These are phyloP conservation scores for Yueomyces sp. DNA, from an alignment of 805 yeast species.

Conservation along the genomic window DNA sequence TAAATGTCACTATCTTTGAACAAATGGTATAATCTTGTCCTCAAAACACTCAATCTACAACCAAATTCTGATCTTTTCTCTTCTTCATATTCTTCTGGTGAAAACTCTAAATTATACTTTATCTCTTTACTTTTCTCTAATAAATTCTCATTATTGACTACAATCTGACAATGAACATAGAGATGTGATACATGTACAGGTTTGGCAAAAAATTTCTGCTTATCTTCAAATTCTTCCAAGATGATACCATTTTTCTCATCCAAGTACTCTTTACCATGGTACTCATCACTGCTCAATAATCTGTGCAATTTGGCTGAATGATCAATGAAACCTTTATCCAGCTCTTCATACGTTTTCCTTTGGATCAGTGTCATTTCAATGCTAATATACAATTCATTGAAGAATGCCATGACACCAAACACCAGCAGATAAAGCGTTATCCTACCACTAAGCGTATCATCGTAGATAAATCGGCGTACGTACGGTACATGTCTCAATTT, in stretches of 20 bases:
- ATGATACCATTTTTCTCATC: slow-evolving; percentile 22
- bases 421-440: slow-evolving; percentile 21
- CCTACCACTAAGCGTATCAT: slow-evolving; percentile 18
- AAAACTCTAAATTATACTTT: slow-evolving; percentile 60
- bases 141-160: slow-evolving; percentile 9
- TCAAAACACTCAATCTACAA: slow-evolving; percentile 49
- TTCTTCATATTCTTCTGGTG: slow-evolving; percentile 62
- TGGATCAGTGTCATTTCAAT: slow-evolving; percentile 23
- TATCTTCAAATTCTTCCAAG: slow-evolving; percentile 29
- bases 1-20: slow-evolving; percentile 33
- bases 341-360: slow-evolving; percentile 21
- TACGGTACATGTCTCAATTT: slow-evolving; percentile 8
- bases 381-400: slow-evolving; percentile 22
- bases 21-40: slow-evolving; percentile 41
- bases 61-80: slow-evolving; percentile 55
- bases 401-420: slow-evolving; percentile 20
- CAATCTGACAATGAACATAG: slow-evolving; percentile 37
- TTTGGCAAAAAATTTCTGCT: slow-evolving; percentile 52
- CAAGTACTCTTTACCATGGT: slow-evolving; percentile 19
- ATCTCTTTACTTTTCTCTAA: slow-evolving; percentile 24
- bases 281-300: slow-evolving; percentile 20
- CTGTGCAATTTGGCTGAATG: slow-evolving; percentile 20
- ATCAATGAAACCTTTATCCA: slow-evolving; percentile 19
- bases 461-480: slow-evolving; percentile 15
- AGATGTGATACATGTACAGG: slow-evolving; percentile 75